Conservation (phyloP, 345 rosid species). For the Corchorus olitorius region DNA sequence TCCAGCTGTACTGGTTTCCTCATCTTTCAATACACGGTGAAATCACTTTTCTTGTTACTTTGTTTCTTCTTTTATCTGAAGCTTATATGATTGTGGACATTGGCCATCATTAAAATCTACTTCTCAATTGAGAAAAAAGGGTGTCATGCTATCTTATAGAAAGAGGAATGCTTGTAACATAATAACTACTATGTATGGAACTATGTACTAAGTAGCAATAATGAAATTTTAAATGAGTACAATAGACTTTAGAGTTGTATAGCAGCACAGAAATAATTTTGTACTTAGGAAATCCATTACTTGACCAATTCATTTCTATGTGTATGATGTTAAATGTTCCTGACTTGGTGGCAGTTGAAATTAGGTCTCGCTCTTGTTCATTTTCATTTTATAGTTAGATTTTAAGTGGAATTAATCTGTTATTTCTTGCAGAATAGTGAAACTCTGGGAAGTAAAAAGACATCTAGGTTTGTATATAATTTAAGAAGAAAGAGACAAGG, state of each 20-base stretch:
- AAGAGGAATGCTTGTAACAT: background rate
- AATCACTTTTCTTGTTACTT: conserved; percentile 15
- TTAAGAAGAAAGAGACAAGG: background rate
- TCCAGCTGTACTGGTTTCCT: conserved; percentile 79
- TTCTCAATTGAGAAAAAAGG: background rate
- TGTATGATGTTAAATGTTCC: background rate
- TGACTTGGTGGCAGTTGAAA: background rate
- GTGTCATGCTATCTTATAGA: background rate
- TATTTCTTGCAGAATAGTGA: background rate
- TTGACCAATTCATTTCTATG: background rate
- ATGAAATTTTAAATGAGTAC: background rate
- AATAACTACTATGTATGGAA: background rate
- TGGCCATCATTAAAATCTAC: background rate
- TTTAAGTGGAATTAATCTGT: background rate
- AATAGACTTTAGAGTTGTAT: background rate
- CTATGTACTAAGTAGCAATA: background rate
- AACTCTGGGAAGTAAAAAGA: background rate
- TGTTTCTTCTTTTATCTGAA: background rate
- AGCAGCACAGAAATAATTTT: background rate
- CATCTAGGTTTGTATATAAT: background rate
- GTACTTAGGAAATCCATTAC: background rate
- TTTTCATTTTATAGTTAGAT: background rate
- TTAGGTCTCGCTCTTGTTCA: background rate
- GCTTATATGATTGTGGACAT: background rate
- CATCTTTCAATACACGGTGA: conserved; percentile 86